Evolutionary conservation across 2,329 filamentous ascomycete genomes (phyloP).

Genomic region (Sporothrix brunneoviolacea): DNA sequence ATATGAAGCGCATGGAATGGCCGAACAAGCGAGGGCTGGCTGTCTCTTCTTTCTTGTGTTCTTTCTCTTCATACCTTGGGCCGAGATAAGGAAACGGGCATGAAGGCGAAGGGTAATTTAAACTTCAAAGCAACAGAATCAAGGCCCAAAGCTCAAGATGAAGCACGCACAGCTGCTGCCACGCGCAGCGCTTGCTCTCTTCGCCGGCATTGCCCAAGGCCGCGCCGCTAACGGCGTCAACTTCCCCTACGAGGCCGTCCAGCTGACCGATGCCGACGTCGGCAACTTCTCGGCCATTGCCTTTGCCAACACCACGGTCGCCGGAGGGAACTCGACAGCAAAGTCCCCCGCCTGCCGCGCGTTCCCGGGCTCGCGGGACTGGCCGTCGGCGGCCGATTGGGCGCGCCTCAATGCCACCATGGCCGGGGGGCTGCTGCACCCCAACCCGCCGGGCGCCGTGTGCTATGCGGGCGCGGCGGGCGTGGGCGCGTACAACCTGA

Average conservation of each 20-base stretch:
- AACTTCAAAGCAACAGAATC: no score
- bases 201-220: neutral
- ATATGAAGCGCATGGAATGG: no score
- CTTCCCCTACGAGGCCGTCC: constrained; percentile 16
- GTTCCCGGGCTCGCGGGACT: constrained; percentile 25
- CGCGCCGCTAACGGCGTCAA: neutral
- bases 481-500: constrained; percentile 21
- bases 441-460: constrained; percentile 27
- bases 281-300: constrained; percentile 26
- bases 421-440: constrained; percentile 28
- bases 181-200: no score
- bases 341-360: constrained; percentile 22
- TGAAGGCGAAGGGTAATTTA: no score
- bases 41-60: no score
- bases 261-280: constrained; percentile 26
- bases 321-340: constrained; percentile 1
- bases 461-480: constrained; percentile 25
- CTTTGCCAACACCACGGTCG: constrained; percentile 22
- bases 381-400: constrained; percentile 27
- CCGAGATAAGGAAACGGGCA: no score
- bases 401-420: constrained; percentile 24
- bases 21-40: no score
- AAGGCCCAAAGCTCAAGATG: no score
- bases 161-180: no score
- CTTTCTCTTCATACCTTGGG: no score